phyloP scores from a whole-genome alignment of 306 rosid genomes.

The Sicyos baderoa region DNA sequence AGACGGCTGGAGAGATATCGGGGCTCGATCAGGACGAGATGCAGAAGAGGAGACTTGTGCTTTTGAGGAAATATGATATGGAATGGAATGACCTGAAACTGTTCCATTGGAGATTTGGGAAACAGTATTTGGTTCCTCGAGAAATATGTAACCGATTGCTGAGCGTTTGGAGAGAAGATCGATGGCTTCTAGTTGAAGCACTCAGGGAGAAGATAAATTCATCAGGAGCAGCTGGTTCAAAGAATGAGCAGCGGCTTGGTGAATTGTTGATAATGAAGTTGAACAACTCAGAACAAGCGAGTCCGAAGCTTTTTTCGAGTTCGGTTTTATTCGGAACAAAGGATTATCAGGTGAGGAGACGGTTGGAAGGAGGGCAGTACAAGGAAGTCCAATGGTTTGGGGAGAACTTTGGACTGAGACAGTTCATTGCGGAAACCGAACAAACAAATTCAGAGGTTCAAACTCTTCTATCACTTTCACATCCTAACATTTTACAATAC shows the following conservation, averaged over 20 bases:
- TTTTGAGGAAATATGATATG: slow-evolving; percentile 47
- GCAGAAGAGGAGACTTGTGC: slow-evolving; percentile 52
- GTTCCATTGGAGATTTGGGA: slow-evolving; percentile 84
- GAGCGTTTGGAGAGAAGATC: slow-evolving; percentile 63
- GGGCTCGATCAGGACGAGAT: slow-evolving; percentile 65
- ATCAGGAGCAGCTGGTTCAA: slow-evolving; percentile 19
- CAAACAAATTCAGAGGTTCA: slow-evolving; percentile 39
- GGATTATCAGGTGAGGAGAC: slow-evolving; percentile 56
- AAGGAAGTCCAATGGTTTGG: slow-evolving; percentile 96
- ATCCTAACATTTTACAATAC: slow-evolving; percentile 63
- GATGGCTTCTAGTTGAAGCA: slow-evolving; percentile 60
- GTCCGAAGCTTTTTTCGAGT: slow-evolving; percentile 40
- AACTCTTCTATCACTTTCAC: slow-evolving; percentile 51
- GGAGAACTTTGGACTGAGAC: slow-evolving; percentile 57
- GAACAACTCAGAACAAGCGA: slow-evolving; percentile 28
- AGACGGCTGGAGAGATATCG: slow-evolving; percentile 56
- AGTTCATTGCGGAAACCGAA: slow-evolving; percentile 49
- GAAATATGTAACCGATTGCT: slow-evolving; percentile 51
- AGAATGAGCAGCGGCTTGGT: slow-evolving; percentile 44
- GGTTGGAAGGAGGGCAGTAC: slow-evolving; percentile 55
- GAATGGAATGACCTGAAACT: slow-evolving; percentile 78
- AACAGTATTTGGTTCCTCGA: slow-evolving; percentile 70
- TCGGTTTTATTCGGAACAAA: slow-evolving; percentile 40
- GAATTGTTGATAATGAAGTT: slow-evolving; percentile 47
- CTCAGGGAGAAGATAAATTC: slow-evolving; percentile 42